Evolutionary conservation across 768 basidiomycete genomes (phyloP), one percentile per base, ranked within the genome.

Genomic region (Trametes elegans): DNA sequence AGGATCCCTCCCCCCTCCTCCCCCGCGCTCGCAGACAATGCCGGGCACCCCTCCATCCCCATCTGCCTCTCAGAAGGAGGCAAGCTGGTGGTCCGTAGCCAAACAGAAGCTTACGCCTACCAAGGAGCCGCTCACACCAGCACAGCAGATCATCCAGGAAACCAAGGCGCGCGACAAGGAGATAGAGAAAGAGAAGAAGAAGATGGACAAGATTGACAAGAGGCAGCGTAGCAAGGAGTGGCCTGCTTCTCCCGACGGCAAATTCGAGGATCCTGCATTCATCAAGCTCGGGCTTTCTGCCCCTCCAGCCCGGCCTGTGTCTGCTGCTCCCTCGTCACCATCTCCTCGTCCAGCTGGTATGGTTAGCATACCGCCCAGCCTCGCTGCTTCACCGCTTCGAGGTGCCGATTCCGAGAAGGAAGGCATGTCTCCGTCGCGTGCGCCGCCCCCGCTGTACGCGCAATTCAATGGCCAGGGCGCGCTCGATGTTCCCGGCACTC

Each of bases 141-240:
- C 91, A 0, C 90, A 93, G 63, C 89, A 90, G 61, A 77, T 93
- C 49, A 84, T 92, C 43, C 77, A 79, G 53, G 90, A 93, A 7
- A 74, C 87, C 16, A 89, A 91, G 64, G 73, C 79, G 18, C 77
- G 81, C 38, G 81, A 87, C 50, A 85, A 82, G 64, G 82, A 83
- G 44, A 71, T 72, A 52, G 74, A 76, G 65, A 75, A 72, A 51
- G 69, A 68, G 60, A 69, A 73, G 61, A 76, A 77, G 62, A 69
- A 69, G 48, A 57, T 42, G 1, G 46, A 50, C 16, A 69, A 68
- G 55, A 47, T 42, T 18, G 58, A 59, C 18, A 54, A 58, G 57
- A 61, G 62, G 49, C 56, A 61, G 56, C 63, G 61, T 51, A 65
- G 64, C 45, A 52, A 59, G 26, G 77, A 79, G 23, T 87, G 84